These are phyloP conservation scores for Piper betle DNA, from an alignment of 164 flowering plant genomes.

Conservation along the genomic window DNA sequence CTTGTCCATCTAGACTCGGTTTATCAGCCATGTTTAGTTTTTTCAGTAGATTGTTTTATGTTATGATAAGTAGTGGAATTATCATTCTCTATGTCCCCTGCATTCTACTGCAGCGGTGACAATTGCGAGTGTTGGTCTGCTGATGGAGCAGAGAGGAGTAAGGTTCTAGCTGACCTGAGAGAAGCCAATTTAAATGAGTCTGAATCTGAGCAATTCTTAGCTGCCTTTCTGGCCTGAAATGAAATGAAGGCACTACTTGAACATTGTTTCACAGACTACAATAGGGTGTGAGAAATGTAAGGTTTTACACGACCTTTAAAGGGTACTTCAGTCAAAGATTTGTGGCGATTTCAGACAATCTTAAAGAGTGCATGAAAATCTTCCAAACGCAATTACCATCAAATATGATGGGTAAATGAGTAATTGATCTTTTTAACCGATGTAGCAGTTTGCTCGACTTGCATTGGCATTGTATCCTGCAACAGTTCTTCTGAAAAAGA, in stretches of 20 bases:
- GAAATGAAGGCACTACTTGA: constrained; percentile 38
- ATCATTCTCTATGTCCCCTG: neutral
- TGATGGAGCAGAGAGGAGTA: neutral
- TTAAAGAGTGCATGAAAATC: constrained; percentile 20
- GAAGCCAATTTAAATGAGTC: constrained; percentile 35
- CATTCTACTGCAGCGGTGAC: constrained; percentile 18
- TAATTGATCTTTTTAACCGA: neutral
- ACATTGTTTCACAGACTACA: constrained; percentile 28
- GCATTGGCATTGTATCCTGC: constrained; percentile 12
- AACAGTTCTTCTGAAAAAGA: constrained; percentile 20
- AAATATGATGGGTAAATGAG: constrained; percentile 9
- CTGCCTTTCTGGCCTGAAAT: constrained; percentile 18
- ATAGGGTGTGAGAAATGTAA: neutral
- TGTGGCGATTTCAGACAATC: constrained; percentile 5
- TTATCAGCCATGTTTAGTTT: no score
- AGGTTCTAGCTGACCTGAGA: neutral
- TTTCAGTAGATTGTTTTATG: no score
- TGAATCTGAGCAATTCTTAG: constrained; percentile 33
- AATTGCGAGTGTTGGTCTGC: constrained; percentile 17
- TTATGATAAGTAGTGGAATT: neutral
- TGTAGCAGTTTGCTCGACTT: constrained; percentile 17
- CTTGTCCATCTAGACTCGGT: no score
- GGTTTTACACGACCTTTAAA: constrained; percentile 8
- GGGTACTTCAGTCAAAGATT: constrained; percentile 27
- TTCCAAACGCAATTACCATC: constrained; percentile 36